Conservation (phyloP, 2,329 filamentous ascomycete species). For the Cercospora zeae-maydis region DNA sequence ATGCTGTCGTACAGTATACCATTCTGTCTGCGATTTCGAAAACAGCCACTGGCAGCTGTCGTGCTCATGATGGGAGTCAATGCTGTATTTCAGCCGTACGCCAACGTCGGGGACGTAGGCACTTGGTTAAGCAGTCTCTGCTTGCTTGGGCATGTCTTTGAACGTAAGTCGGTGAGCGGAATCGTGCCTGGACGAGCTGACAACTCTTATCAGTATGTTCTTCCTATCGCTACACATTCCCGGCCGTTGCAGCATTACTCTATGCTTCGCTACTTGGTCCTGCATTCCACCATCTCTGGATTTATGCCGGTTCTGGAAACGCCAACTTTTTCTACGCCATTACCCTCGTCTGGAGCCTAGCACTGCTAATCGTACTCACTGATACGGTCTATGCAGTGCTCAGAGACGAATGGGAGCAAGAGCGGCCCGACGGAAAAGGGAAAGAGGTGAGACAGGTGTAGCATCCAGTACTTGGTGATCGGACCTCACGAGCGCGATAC, state of each 20-base stretch:
- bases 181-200: conserved; percentile 6
- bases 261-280: conserved; percentile 88
- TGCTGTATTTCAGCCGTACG: conserved; percentile 95
- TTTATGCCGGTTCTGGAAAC: conserved; percentile 95
- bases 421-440: conserved; percentile 83
- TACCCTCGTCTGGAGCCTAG: conserved; percentile 95
- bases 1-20: conserved; percentile 85
- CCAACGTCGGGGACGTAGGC: conserved; percentile 84
- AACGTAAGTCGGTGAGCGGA: conserved; percentile 51
- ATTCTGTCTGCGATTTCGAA: conserved; percentile 74
- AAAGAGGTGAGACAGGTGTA: conserved; percentile 79
- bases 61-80: conserved; percentile 84
- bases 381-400: conserved; percentile 86
- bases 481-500: neutral
- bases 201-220: conserved; percentile 60
- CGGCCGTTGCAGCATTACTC: conserved; percentile 75
- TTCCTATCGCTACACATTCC: conserved; percentile 71
- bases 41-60: conserved; percentile 81
- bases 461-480: neutral
- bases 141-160: conserved; percentile 86
- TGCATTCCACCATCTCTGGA: conserved; percentile 95
- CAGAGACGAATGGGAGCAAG: conserved; percentile 89
- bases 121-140: conserved; percentile 80
- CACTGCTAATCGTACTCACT: conserved; percentile 78
- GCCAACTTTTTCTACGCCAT: conserved; percentile 99